These are phyloP conservation scores for Groenewaldozyma salmanticensis DNA, from an alignment of 805 yeast species.

Conservation along the genomic window DNA sequence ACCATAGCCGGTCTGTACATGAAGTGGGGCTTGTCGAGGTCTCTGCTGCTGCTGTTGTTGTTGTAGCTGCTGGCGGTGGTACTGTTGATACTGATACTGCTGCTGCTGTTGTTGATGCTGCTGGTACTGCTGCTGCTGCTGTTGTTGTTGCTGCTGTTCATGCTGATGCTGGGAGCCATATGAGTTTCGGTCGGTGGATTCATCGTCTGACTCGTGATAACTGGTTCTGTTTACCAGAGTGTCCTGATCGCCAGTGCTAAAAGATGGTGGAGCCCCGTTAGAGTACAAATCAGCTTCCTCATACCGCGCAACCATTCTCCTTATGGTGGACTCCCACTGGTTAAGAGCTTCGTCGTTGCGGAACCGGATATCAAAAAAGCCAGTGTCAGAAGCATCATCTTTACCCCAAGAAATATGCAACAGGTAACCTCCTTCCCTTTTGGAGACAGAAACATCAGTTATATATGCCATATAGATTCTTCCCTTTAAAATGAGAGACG, in stretches of 20 bases:
- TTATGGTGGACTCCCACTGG: constrained; percentile 56
- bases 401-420: constrained; percentile 27
- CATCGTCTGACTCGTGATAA: constrained; percentile 15
- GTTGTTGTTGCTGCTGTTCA: neutral
- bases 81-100: neutral
- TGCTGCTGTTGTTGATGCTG: no score
- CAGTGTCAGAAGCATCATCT: constrained; percentile 71
- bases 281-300: constrained; percentile 11
- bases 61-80: neutral
- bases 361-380: constrained; percentile 66
- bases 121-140: neutral
- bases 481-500: constrained; percentile 56
- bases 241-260: constrained; percentile 2
- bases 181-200: constrained; percentile 1
- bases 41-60: constrained; percentile 1
- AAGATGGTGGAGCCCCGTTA: no score
- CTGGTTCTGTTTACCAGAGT: constrained; percentile 12
- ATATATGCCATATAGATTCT: constrained; percentile 70
- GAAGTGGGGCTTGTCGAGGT: neutral
- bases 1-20: neutral
- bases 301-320: constrained; percentile 18
- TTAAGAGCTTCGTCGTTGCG: constrained; percentile 72
- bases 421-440: constrained; percentile 23
- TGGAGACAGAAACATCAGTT: constrained; percentile 30
- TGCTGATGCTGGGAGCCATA: neutral